These are phyloP conservation scores for Periconia sp. DNA, from an alignment of 2,329 filamentous ascomycete species.

Conservation along the genomic window DNA sequence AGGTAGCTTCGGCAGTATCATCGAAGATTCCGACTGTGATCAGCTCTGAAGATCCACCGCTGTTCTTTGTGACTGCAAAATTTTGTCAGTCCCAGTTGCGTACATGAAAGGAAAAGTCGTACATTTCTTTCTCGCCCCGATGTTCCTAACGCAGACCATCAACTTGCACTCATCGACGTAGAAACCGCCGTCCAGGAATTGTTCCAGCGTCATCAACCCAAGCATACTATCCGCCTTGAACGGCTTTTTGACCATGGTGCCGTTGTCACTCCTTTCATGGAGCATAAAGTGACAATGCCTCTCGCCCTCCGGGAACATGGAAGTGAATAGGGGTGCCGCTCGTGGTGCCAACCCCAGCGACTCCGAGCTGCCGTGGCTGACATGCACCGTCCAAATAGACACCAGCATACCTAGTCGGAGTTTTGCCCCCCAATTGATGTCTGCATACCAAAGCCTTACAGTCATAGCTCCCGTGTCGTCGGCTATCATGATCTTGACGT, in stretches of 20 bases:
- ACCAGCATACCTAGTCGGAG: constrained; percentile 57
- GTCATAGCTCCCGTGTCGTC: constrained; percentile 59
- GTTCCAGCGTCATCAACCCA: constrained; percentile 59
- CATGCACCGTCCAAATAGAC: constrained; percentile 59
- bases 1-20: constrained; percentile 55
- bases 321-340: constrained; percentile 54
- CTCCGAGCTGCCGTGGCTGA: constrained; percentile 49
- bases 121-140: constrained; percentile 56
- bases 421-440: constrained; percentile 36
- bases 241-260: constrained; percentile 50
- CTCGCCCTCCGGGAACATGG: constrained; percentile 61
- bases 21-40: constrained; percentile 59
- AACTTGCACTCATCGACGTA: constrained; percentile 56
- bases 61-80: constrained; percentile 50
- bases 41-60: constrained; percentile 48
- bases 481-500: constrained; percentile 57
- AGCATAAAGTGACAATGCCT: constrained; percentile 57
- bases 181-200: constrained; percentile 57
- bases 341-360: constrained; percentile 44
- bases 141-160: constrained; percentile 60
- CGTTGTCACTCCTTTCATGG: constrained; percentile 51
- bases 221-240: constrained; percentile 39
- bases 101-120: constrained; percentile 1
- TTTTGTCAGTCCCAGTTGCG: not conserved
- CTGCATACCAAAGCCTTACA: constrained; percentile 57